phyloP scores from a whole-genome alignment of 2,329 filamentous ascomycete genomes.

The Fusarium sp. region DNA sequence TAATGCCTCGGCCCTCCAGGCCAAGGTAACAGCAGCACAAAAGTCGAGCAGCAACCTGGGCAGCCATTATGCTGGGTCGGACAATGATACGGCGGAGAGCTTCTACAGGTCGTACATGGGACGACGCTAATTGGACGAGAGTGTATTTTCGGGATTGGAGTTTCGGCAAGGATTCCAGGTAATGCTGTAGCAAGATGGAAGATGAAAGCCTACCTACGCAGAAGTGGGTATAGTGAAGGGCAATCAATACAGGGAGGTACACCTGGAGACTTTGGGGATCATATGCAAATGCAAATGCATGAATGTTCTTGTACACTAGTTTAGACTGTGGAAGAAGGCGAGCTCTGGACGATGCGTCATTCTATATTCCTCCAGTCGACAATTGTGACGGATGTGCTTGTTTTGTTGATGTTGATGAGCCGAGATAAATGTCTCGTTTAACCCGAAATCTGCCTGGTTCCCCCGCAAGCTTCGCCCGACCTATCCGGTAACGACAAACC shows the following conservation, averaged over 20 bases:
- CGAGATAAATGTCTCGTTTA: conserved; percentile 33
- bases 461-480: conserved; percentile 41
- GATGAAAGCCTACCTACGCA: conserved; percentile 20
- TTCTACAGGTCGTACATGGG: conserved; percentile 94
- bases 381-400: conserved; percentile 19
- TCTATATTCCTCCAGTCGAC: conserved; percentile 25
- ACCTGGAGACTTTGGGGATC: conserved; percentile 27
- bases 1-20: conserved; percentile 84
- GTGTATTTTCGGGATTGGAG: conserved; percentile 45
- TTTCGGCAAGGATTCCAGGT: conserved; percentile 42
- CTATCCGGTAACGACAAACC: conserved; percentile 33
- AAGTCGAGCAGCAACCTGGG: conserved; percentile 79
- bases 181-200: conserved; percentile 37
- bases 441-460: conserved; percentile 14
- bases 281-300: conserved; percentile 39
- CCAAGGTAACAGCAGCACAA: conserved; percentile 87
- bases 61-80: conserved; percentile 70
- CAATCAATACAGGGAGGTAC: conserved; percentile 27
- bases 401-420: conserved; percentile 31
- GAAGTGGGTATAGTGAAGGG: conserved; percentile 11
- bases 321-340: conserved; percentile 50
- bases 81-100: conserved; percentile 84
- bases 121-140: conserved; percentile 66
- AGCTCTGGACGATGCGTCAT: conserved; percentile 41
- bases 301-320: conserved; percentile 59